Conservation (phyloP, 495 filamentous ascomycete species). For the Trichoderma gamsii region DNA sequence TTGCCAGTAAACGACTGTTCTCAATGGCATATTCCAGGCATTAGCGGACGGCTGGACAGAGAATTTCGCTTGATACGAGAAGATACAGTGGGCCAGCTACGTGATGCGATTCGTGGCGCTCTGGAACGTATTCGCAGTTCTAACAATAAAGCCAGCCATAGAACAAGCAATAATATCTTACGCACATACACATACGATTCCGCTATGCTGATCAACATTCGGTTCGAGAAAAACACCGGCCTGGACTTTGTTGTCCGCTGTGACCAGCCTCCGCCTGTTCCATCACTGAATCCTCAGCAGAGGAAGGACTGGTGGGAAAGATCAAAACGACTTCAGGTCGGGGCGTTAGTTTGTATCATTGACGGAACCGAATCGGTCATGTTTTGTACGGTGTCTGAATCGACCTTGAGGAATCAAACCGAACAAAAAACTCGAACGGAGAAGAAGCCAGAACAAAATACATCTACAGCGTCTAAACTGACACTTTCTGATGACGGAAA, state of each 20-base stretch:
- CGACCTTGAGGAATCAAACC: not conserved
- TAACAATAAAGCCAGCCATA: slow-evolving; percentile 8
- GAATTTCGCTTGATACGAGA: slow-evolving; percentile 66
- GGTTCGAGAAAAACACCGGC: slow-evolving; percentile 44
- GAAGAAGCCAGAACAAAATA: not conserved
- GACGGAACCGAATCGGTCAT: slow-evolving; percentile 29
- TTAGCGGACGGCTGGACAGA: slow-evolving; percentile 57
- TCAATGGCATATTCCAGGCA: slow-evolving; percentile 51
- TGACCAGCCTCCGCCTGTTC: slow-evolving; percentile 42
- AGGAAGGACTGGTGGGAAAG: slow-evolving; percentile 56
- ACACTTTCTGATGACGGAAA: slow-evolving; percentile 26
- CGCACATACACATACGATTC: slow-evolving; percentile 38
- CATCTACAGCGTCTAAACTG: not conserved
- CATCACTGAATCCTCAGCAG: slow-evolving; percentile 27
- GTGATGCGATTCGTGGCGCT: slow-evolving; percentile 48
- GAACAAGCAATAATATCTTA: slow-evolving; percentile 16
- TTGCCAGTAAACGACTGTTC: slow-evolving; percentile 48
- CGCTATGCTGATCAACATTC: slow-evolving; percentile 30
- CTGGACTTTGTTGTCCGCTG: slow-evolving; percentile 52
- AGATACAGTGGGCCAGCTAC: slow-evolving; percentile 57
- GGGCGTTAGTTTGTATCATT: slow-evolving; percentile 55
- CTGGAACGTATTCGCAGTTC: slow-evolving; percentile 24
- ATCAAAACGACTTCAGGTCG: slow-evolving; percentile 50
- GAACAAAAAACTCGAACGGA: not conserved
- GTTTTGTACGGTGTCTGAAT: slow-evolving; percentile 5